Base-by-base conservation (phyloP, 208 protist species). In the Trypanosoma rangeli region DNA sequence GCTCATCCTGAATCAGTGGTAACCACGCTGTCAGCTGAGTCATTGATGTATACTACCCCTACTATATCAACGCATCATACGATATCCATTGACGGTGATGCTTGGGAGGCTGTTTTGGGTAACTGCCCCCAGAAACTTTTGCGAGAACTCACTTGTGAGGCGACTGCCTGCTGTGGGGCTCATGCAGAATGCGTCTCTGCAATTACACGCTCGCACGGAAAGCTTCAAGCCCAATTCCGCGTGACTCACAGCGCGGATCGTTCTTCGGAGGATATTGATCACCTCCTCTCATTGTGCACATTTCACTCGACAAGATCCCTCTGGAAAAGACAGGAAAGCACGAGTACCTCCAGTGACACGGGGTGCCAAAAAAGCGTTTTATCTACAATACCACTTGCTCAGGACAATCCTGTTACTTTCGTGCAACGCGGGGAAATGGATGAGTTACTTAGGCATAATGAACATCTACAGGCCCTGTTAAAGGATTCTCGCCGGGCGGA, bases 11-110 rank as follows among this genome's bases (percentile, higher is more conserved):
- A 59, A 5, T 20, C 5, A 42, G 5, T 22, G n/a, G 3, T 37
- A 42, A 4, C 29, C 33, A 35, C 29, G 28, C 10, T 59, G 3
- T 39, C 55, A n/a, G 10, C 15, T 42, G 28, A 59, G 28, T 22
- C 1, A 18, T 9, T n/a, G 3, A 16, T 20, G 33, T 20, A 20
- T 59, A 13, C 1, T 39, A 22, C 22, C 35, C 3, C 55, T 39
- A n/a, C 0, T 59, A 5, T 9, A 39, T 9, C 55, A 42, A 66
- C 57, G 9, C 64, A 49, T 67, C 66, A 66, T 50, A 22, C 33
- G 39, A 53, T 60, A 28, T 52, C 62, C 28, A 68, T 79, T 39
- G 53, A 67, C 16, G 74, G 67, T 20, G 58, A 79, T 20, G 67
- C 20, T 20, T 79, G 67, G 61, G 44, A 48, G 22, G 4, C 16